phyloP scores from a whole-genome alignment of 1,139 yeast species.

The Kazachstania sp. region DNA sequence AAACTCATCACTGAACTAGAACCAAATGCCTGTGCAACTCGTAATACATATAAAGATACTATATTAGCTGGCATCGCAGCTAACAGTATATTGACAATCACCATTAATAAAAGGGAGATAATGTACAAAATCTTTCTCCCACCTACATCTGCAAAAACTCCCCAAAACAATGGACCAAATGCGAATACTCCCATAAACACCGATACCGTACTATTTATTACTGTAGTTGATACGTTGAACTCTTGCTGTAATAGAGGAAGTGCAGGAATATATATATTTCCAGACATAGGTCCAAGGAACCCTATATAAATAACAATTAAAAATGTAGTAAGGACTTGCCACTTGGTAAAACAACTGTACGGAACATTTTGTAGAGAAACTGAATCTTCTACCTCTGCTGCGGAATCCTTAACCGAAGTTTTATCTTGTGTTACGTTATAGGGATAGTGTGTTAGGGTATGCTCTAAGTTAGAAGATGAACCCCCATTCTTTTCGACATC shows the following conservation, averaged over 20 bases:
- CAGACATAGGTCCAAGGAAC: constrained; percentile 51
- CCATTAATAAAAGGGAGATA: constrained; percentile 37
- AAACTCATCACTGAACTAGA: constrained; percentile 47
- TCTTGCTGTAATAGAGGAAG: constrained; percentile 40
- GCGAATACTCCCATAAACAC: constrained; percentile 52
- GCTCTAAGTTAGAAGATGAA: not conserved
- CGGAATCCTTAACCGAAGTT: not conserved
- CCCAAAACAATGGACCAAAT: constrained; percentile 49
- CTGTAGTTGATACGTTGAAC: constrained; percentile 37
- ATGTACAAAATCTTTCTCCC: constrained; percentile 48
- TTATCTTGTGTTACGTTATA: constrained; percentile 1
- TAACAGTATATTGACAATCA: constrained; percentile 41
- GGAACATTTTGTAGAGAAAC: not conserved
- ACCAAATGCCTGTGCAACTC: constrained; percentile 48
- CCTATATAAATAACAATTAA: constrained; percentile 33
- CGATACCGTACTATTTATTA: constrained; percentile 52
- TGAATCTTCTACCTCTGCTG: not conserved
- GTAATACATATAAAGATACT: constrained; percentile 35
- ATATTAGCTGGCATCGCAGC: constrained; percentile 44
- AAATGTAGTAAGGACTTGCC: constrained; percentile 19
- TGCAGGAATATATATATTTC: constrained; percentile 52
- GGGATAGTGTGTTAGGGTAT: not conserved
- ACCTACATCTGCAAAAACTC: constrained; percentile 47
- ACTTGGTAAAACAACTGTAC: constrained; percentile 23
- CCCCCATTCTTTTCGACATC: not conserved